phyloP scores from a whole-genome alignment of 768 basidiomycete species.

The Glaciozyma martinii region DNA sequence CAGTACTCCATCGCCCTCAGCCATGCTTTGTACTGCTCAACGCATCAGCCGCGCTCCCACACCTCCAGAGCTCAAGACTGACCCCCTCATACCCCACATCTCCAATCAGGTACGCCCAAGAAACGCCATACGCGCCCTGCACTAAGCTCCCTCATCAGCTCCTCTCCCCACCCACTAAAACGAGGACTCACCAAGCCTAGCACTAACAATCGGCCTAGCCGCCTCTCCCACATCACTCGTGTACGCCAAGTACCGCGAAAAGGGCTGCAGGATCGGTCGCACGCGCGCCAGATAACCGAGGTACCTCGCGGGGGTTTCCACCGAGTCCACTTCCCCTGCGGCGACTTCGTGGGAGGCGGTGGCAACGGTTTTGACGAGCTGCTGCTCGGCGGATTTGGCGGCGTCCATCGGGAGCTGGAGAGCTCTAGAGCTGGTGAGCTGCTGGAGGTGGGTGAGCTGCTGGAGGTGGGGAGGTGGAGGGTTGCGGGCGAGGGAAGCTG shows the following conservation, averaged over 20 bases:
- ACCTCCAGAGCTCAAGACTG: constrained; percentile 74
- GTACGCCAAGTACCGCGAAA: constrained; percentile 66
- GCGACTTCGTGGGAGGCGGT: too few species aligned
- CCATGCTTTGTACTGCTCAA: constrained; percentile 71
- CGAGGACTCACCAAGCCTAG: constrained; percentile 35
- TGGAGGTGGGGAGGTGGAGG: too few species aligned
- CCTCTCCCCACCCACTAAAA: constrained; percentile 74
- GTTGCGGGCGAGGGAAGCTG: too few species aligned
- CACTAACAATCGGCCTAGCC: background rate
- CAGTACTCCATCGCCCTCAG: constrained; percentile 36
- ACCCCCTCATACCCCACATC: constrained; percentile 74
- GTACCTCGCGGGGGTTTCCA: constrained; percentile 52
- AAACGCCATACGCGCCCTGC: constrained; percentile 67
- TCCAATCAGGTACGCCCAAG: constrained; percentile 68
- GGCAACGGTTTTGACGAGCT: too few species aligned
- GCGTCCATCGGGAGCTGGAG: too few species aligned
- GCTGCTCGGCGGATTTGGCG: too few species aligned
- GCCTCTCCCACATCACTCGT: constrained; percentile 14
- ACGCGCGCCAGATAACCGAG: constrained; percentile 59
- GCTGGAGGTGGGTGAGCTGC: too few species aligned
- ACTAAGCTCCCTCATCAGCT: constrained; percentile 67
- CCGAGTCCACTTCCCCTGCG: too few species aligned
- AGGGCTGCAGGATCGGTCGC: constrained; percentile 62
- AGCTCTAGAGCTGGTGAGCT: too few species aligned
- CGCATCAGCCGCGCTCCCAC: constrained; percentile 64